Percentiles rank a stretch among this genome's conserved stretches.
These are phyloP conservation scores for Nematocida sp. DNA, from an alignment of 371 early-diverging fungal species.

Conservation along the genomic window DNA sequence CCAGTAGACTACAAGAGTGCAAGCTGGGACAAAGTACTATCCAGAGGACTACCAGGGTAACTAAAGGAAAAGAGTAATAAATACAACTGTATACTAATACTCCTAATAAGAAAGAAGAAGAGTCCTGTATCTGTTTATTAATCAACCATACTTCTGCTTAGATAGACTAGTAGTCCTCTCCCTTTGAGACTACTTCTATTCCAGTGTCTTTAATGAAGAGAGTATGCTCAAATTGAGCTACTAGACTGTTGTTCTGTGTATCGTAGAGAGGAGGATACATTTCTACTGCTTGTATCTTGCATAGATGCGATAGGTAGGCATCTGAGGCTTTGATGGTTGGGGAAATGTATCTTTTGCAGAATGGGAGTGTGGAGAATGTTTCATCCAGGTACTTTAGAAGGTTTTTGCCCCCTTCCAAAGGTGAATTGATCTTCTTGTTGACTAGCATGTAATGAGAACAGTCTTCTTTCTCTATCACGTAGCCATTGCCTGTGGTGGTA, in stretches of 20 bases:
- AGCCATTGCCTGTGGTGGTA: conserved; percentile 89
- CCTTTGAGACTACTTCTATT: conserved; percentile 76
- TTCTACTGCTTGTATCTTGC: conserved; percentile 74
- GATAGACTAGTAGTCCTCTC: conserved; percentile 67
- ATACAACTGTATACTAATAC: too few species aligned
- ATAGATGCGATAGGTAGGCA: conserved; percentile 75
- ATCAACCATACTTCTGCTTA: background rate
- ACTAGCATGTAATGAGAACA: conserved; percentile 83
- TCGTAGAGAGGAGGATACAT: conserved; percentile 90
- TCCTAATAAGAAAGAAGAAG: too few species aligned
- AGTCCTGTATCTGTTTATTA: too few species aligned
- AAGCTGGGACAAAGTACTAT: background rate
- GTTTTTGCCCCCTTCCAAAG: conserved; percentile 48
- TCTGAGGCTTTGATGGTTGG: conserved; percentile 73
- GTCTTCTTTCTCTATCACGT: conserved; percentile 79
- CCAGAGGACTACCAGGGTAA: too few species aligned
- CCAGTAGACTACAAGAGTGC: conserved; percentile 31
- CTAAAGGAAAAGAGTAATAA: too few species aligned
- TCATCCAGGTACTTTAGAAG: conserved; percentile 78
- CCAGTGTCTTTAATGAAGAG: conserved; percentile 81
- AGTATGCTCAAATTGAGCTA: conserved; percentile 97
- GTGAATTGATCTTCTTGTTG: conserved; percentile 4
- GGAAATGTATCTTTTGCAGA: conserved; percentile 90
- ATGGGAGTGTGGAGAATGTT: conserved; percentile 88
- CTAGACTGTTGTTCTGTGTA: conserved; percentile 76